phyloP scores from a whole-genome alignment of 768 basidiomycete genomes.

The Zangia roseola region DNA sequence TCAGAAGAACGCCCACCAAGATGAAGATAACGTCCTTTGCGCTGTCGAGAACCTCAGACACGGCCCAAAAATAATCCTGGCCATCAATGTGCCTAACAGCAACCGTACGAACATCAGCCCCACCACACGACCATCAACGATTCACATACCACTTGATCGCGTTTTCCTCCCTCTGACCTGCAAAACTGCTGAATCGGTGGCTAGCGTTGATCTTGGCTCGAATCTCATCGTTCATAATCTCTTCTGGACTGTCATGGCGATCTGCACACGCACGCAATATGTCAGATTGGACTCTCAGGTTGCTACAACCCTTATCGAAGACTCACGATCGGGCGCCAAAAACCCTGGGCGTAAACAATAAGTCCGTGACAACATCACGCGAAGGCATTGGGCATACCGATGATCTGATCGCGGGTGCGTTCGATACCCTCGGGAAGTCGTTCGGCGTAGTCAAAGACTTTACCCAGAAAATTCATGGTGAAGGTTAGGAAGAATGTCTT shows the following conservation, averaged over 20 bases:
- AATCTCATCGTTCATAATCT: slow-evolving; percentile 67
- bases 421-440: slow-evolving; percentile 38
- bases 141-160: slow-evolving; percentile 73
- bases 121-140: not conserved
- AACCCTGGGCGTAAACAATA: slow-evolving; percentile 26
- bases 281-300: slow-evolving; percentile 1
- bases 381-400: slow-evolving; percentile 27
- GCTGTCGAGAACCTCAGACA: slow-evolving; percentile 84
- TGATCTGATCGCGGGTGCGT: slow-evolving; percentile 35
- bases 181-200: slow-evolving; percentile 89
- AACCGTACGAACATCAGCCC: not conserved
- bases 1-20: slow-evolving; percentile 43
- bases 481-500: not conserved
- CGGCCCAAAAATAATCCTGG: slow-evolving; percentile 95
- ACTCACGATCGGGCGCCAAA: slow-evolving; percentile 35
- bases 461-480: slow-evolving; percentile 42
- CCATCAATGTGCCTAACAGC: slow-evolving; percentile 79
- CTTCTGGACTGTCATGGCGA: slow-evolving; percentile 76
- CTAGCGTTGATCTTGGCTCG: slow-evolving; percentile 69
- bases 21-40: slow-evolving; percentile 89
- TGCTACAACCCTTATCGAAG: not conserved
- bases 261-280: slow-evolving; percentile 24
- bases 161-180: slow-evolving; percentile 65
- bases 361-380: not conserved
- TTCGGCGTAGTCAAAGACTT: slow-evolving; percentile 36